These are phyloP conservation scores for Jackrogersella multiformis DNA, from an alignment of 495 filamentous ascomycete species.

Conservation along the genomic window DNA sequence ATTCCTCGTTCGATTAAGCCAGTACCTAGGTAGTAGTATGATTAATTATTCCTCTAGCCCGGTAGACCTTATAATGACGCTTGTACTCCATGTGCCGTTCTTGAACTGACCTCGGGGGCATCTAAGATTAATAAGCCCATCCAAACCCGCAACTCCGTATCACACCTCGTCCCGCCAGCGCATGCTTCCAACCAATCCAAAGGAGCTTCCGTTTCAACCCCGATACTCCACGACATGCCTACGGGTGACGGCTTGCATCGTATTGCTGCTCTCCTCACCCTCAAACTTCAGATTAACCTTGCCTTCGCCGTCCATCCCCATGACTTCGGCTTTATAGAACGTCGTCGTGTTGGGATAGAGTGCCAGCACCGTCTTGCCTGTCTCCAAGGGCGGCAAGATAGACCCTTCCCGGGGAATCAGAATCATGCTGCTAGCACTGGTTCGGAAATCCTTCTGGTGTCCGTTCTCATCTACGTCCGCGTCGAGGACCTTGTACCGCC, in stretches of 20 bases:
- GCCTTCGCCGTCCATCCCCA: constrained; percentile 67
- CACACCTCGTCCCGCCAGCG: background rate
- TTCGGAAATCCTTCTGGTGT: constrained; percentile 77
- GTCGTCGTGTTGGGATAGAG: constrained; percentile 93
- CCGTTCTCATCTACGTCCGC: constrained; percentile 85
- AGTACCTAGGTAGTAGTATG: background rate
- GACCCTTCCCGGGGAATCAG: constrained; percentile 72
- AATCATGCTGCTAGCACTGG: constrained; percentile 81
- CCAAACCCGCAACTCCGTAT: constrained; percentile 17
- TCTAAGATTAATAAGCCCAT: background rate
- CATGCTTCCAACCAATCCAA: background rate
- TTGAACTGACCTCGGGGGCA: background rate
- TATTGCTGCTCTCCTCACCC: constrained; percentile 83
- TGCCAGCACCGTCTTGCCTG: constrained; percentile 82
- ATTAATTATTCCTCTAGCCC: background rate
- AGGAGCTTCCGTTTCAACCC: constrained; percentile 50
- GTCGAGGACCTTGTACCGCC: constrained; percentile 94
- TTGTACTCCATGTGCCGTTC: background rate
- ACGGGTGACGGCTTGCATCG: constrained; percentile 78
- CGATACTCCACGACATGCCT: constrained; percentile 81
- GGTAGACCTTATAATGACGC: background rate
- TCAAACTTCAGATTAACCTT: constrained; percentile 78
- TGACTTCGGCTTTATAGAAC: constrained; percentile 96
- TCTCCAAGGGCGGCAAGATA: constrained; percentile 72
- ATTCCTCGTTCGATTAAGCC: background rate